Evolutionary conservation across 371 early-diverging fungal species (phyloP).

Genomic region (Mortierella sp.): DNA sequence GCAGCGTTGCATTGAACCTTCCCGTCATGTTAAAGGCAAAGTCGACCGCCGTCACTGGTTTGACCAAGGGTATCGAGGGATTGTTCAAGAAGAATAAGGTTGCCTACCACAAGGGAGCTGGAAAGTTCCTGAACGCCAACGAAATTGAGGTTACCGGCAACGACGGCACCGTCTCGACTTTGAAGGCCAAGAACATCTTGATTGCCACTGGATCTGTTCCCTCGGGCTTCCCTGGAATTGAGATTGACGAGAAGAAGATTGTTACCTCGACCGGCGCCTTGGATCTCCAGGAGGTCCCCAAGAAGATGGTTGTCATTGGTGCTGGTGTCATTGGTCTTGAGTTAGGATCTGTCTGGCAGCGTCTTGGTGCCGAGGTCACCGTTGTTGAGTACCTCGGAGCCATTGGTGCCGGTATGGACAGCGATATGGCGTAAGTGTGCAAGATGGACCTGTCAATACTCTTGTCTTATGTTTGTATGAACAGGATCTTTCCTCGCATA

Average conservation of each 20-base stretch:
- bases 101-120: slow-evolving; percentile 95
- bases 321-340: slow-evolving; percentile 99
- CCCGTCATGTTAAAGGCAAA: slow-evolving; percentile 92
- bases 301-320: slow-evolving; percentile 98
- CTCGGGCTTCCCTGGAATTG: slow-evolving; percentile 93
- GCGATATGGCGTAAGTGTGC: slow-evolving; percentile 84
- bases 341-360: slow-evolving; percentile 97
- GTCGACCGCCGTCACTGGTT: slow-evolving; percentile 87
- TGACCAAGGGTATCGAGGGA: slow-evolving; percentile 95
- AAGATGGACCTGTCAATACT: neutral
- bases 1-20: slow-evolving; percentile 89
- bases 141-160: slow-evolving; percentile 86
- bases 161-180: slow-evolving; percentile 76
- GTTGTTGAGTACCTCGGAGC: slow-evolving; percentile 96
- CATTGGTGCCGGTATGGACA: slow-evolving; percentile 98
- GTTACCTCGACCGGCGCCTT: slow-evolving; percentile 98
- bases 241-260: slow-evolving; percentile 95
- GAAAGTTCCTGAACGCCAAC: slow-evolving; percentile 82
- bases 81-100: slow-evolving; percentile 98
- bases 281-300: slow-evolving; percentile 91
- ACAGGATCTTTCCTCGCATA: neutral
- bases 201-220: slow-evolving; percentile 98
- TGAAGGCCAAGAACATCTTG: slow-evolving; percentile 95
- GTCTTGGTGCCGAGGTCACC: slow-evolving; percentile 96
- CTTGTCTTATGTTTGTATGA: neutral